Conservation (phyloP, 805 yeast species). For the Priceomyces castillae region DNA sequence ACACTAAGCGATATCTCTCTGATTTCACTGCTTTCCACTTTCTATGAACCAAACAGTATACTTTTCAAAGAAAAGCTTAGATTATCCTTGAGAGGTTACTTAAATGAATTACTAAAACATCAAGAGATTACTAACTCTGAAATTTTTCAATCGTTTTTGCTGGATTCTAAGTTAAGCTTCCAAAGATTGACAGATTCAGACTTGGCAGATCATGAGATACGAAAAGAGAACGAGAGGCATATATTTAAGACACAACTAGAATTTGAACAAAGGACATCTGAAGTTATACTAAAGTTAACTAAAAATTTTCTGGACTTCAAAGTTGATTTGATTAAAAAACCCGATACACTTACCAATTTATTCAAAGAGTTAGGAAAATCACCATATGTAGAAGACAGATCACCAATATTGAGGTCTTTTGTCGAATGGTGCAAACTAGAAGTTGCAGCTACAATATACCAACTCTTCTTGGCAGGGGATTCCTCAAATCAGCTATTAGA, state of each 20-base stretch:
- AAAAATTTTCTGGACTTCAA: constrained; percentile 60
- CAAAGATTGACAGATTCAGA: constrained; percentile 41
- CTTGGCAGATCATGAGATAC: constrained; percentile 50
- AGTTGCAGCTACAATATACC: constrained; percentile 79
- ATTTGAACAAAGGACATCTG: constrained; percentile 69
- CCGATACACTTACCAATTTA: constrained; percentile 56
- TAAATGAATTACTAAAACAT: constrained; percentile 51
- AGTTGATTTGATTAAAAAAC: constrained; percentile 45
- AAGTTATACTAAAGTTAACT: constrained; percentile 53
- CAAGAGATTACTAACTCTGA: constrained; percentile 55
- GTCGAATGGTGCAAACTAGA: constrained; percentile 82
- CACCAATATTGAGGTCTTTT: constrained; percentile 66
- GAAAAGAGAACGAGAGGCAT: constrained; percentile 61
- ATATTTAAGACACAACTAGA: constrained; percentile 58
- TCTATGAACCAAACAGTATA: not conserved
- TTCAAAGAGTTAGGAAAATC: constrained; percentile 65
- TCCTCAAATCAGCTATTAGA: constrained; percentile 71
- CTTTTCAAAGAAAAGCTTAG: constrained; percentile 74
- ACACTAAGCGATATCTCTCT: not conserved
- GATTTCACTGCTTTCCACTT: not conserved
- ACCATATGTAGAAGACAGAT: constrained; percentile 50
- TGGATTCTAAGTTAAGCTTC: constrained; percentile 30
- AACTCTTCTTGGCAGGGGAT: constrained; percentile 76
- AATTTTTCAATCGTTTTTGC: constrained; percentile 53
- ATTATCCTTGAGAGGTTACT: constrained; percentile 71